A percentile compares a stretch with the other conserved stretches of the same genome.
These are phyloP conservation scores for Penicillium sp. DNA, from an alignment of 2,329 filamentous ascomycete genomes.

Conservation along the genomic window DNA sequence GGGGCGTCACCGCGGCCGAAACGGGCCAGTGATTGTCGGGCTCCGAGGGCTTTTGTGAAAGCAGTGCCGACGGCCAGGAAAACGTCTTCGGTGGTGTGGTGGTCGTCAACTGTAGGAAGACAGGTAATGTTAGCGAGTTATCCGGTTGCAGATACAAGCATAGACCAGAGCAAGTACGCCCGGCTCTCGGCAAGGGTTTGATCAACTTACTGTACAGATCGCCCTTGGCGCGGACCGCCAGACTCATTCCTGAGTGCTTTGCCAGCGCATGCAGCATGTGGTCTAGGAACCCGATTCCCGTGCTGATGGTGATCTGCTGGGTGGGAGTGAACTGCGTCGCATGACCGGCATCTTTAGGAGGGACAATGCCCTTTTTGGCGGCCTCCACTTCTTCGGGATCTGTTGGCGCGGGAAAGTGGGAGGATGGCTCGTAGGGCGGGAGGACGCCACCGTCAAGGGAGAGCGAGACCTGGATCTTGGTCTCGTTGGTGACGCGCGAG, in stretches of 20 bases:
- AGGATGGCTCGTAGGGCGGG: conserved; percentile 42
- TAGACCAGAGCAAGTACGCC: no score
- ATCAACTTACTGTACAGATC: conserved; percentile 89
- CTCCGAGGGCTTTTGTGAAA: conserved; percentile 79
- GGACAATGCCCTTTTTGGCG: conserved; percentile 50
- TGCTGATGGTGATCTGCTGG: conserved; percentile 85
- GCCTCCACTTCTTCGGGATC: conserved; percentile 57
- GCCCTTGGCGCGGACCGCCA: conserved; percentile 80
- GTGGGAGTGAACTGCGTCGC: conserved; percentile 82
- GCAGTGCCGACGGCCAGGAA: conserved; percentile 88
- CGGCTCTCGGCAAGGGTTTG: no score
- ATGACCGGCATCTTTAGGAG: conserved; percentile 62
- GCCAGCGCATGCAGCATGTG: conserved; percentile 98
- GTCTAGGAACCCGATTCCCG: conserved; percentile 95
- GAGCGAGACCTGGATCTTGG: conserved; percentile 89
- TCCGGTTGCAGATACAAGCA: no score
- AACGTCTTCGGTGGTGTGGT: conserved; percentile 96
- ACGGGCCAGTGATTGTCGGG: conserved; percentile 78
- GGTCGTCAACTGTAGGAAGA: conserved; percentile 79
- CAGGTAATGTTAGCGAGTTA: background rate
- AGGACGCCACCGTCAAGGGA: conserved; percentile 87
- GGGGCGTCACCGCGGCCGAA: conserved; percentile 93
- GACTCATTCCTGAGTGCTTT: conserved; percentile 94
- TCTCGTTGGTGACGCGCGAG: conserved; percentile 94
- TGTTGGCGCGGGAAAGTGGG: conserved; percentile 66